Base-by-base conservation (phyloP, 176 grass and related monocot species). In the Leersia perrieri region DNA sequence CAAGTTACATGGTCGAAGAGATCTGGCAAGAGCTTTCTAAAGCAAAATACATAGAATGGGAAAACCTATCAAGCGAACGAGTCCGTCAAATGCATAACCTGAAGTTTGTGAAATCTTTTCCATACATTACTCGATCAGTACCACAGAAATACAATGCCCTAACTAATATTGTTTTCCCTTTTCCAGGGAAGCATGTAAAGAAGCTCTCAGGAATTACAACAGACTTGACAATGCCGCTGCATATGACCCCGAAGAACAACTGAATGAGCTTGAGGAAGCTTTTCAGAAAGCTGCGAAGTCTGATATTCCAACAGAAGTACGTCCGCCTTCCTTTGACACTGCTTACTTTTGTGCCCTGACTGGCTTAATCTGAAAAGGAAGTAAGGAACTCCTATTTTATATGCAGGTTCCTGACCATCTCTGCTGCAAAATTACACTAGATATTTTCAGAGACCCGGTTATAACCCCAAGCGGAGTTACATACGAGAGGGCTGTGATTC, bases 361-460 rank as follows among this genome's bases (percentile, higher is more conserved):
- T 65, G 10, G 27, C 63, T 13, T 78, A 76, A 64, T 68, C 28
- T 49, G 45, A 57, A 57, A 57, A 76, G n/a, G n/a, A n/a, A n/a
- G n/a, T n/a, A n/a, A 23, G 5, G 31, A 10, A 49, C 14, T n/a
- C n/a, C n/a, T 32, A 35, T 15, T 15, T 51, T 77, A 30, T 64
- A 57, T 87, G 69, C 84, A 98, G 96, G 90, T 98, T 70, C 96
- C 96, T 60, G 96, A 93, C 32, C 89, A 98, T 84, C 87, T 98
- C 25, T 95, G 90, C 36, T 98, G 96, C 88, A 98, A 98, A 82
- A 95, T 98, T 74, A 98, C 92, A 44, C 92, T 95, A 32, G 88
- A 98, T 58, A 72, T 98, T 74, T 91, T 89, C 57, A 80, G 89
- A 58, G 96, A 98, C 67, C 96, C 96, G 33, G 96, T 98, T 67